Percentiles rank a stretch among this genome's conserved stretches.
These are phyloP conservation scores for Fragilaria radians DNA, from an alignment of 108 stramenopile genomes.

Conservation along the genomic window DNA sequence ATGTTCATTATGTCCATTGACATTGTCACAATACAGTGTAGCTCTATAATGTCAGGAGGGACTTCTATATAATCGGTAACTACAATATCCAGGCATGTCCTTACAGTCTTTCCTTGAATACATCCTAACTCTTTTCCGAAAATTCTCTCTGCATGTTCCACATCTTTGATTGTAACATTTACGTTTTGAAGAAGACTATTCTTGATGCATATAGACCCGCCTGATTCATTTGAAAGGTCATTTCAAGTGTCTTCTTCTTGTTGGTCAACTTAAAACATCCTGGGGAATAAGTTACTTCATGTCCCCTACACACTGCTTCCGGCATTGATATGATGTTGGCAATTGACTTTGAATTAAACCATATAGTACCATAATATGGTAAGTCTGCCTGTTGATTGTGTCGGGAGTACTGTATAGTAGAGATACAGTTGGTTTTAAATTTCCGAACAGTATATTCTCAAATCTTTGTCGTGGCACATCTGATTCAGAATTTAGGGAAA, in stretches of 20 bases:
- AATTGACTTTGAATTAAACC: not conserved
- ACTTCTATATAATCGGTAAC: not conserved
- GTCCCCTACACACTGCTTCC: not conserved
- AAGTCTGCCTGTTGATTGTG: too few species aligned
- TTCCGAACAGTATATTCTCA: too few species aligned
- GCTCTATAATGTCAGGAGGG: not conserved
- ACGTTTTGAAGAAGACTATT: conserved; percentile 24
- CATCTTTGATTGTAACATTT: conserved; percentile 28
- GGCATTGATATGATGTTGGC: not conserved
- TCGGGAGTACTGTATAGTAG: too few species aligned
- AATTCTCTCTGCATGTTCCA: conserved; percentile 20
- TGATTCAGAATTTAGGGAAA: too few species aligned
- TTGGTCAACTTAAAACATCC: too few species aligned
- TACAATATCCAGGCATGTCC: not conserved
- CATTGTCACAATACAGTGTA: not conserved
- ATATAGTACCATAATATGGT: not conserved
- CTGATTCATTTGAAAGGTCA: not conserved
- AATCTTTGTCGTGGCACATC: too few species aligned
- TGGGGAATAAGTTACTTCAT: not conserved
- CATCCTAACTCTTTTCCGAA: conserved; percentile 20
- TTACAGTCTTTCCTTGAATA: conserved; percentile 34
- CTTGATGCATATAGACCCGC: not conserved
- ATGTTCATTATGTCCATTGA: not conserved
- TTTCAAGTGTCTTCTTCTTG: not conserved
- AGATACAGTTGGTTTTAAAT: too few species aligned